Percentiles rank a stretch among this genome's conserved stretches.
These are phyloP conservation scores for Cryptococcus jaspeensis DNA, from an alignment of 1,284 basidiomycete species.

Conservation along the genomic window DNA sequence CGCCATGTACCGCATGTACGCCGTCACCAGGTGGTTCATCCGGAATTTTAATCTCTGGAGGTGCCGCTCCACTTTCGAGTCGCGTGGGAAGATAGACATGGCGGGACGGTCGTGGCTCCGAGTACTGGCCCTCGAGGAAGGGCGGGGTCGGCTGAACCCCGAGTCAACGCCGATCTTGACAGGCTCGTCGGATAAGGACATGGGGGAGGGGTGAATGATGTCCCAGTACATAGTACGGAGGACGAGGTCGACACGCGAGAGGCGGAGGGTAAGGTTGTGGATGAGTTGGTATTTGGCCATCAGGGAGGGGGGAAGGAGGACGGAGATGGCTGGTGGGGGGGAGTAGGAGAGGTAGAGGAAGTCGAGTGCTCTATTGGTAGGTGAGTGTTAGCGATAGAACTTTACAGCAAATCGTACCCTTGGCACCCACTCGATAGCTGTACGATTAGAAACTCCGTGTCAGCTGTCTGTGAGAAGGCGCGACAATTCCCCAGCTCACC, in stretches of 20 bases:
- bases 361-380: slow-evolving; percentile 65
- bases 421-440: slow-evolving; percentile 67
- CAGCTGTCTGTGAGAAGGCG: no score
- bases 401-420: slow-evolving; percentile 19
- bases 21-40: slow-evolving; percentile 65
- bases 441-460: no score
- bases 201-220: slow-evolving; percentile 25
- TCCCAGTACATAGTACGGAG: slow-evolving; percentile 63
- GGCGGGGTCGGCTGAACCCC: slow-evolving; percentile 4
- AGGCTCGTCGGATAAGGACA: slow-evolving; percentile 3
- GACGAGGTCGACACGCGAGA: slow-evolving; percentile 73
- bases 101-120: slow-evolving; percentile 36
- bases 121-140: not conserved
- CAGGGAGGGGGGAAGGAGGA: slow-evolving; percentile 66
- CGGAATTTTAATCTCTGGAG: slow-evolving; percentile 69
- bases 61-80: slow-evolving; percentile 57
- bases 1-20: slow-evolving; percentile 67
- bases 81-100: slow-evolving; percentile 61
- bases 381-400: not conserved
- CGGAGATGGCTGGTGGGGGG: slow-evolving; percentile 67
- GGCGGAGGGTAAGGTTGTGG: slow-evolving; percentile 71
- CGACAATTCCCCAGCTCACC: slow-evolving; percentile 13
- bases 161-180: slow-evolving; percentile 32
- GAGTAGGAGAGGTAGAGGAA: slow-evolving; percentile 85
- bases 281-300: slow-evolving; percentile 80